phyloP scores from a whole-genome alignment of 129 eudicot species.

The Scalesia atractyloides region DNA sequence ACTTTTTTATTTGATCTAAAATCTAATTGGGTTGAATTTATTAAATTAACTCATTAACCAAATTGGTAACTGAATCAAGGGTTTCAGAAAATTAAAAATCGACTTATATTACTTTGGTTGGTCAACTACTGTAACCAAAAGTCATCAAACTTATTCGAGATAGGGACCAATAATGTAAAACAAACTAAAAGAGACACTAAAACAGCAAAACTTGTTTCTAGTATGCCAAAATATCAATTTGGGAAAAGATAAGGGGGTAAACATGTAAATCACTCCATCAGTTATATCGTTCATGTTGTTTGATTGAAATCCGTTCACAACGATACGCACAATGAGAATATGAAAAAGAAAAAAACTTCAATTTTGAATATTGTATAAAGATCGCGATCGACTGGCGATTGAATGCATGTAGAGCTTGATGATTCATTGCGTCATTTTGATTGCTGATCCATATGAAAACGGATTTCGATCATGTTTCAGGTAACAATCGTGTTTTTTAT shows the following conservation, averaged over 20 bases:
- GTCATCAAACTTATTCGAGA: background rate
- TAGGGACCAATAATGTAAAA: slow-evolving; percentile 13
- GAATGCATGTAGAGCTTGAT: slow-evolving; percentile 12
- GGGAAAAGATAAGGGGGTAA: slow-evolving; percentile 14
- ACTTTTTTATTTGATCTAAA: no score
- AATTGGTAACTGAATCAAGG: no score
- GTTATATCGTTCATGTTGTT: slow-evolving; percentile 21
- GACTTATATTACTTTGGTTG: background rate
- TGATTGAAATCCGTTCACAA: slow-evolving; percentile 24
- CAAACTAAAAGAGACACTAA: background rate
- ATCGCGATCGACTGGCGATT: background rate
- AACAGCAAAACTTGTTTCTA: background rate
- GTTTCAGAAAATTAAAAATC: no score
- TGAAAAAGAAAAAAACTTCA: background rate
- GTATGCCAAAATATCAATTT: slow-evolving; percentile 10
- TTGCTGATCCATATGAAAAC: slow-evolving; percentile 10
- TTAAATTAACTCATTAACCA: no score
- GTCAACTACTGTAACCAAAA: background rate
- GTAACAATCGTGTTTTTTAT: slow-evolving; percentile 20
- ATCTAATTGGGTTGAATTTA: no score
- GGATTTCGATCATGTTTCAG: slow-evolving; percentile 26
- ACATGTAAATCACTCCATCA: slow-evolving; percentile 4
- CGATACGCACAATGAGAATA: slow-evolving; percentile 10
- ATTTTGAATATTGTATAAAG: slow-evolving; percentile 5
- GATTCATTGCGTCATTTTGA: slow-evolving; percentile 12